Conservation (phyloP, 305 asterid genomes). For the Solanum hybrid region DNA sequence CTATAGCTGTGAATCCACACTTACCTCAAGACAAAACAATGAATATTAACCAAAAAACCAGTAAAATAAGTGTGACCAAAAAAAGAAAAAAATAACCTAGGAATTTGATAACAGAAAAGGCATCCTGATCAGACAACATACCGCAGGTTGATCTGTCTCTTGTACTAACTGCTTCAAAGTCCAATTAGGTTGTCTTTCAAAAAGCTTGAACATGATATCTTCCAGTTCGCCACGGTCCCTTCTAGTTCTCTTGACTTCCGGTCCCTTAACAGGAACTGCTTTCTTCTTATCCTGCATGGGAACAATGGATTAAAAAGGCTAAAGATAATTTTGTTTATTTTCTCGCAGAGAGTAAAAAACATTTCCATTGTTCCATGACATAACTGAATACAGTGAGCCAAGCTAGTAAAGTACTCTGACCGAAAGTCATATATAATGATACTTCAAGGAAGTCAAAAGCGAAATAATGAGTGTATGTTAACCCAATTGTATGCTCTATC, state of each 20-base stretch:
- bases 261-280: slow-evolving; percentile 60
- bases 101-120: background rate
- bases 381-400: background rate
- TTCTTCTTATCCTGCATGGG: slow-evolving; percentile 61
- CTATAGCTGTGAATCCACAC: background rate
- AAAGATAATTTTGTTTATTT: background rate
- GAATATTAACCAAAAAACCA: background rate
- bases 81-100: background rate
- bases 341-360: background rate
- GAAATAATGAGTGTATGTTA: background rate
- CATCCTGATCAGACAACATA: slow-evolving; percentile 24
- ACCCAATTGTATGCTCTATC: background rate
- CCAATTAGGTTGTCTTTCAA: slow-evolving; percentile 86
- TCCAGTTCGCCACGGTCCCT: slow-evolving; percentile 84
- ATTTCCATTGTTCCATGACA: background rate
- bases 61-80: background rate
- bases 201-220: slow-evolving; percentile 87
- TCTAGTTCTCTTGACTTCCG: slow-evolving; percentile 80
- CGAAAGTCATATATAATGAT: background rate
- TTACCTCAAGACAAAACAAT: background rate
- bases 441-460: background rate
- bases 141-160: slow-evolving; percentile 86
- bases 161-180: slow-evolving; percentile 78
- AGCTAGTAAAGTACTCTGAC: background rate
- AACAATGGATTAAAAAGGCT: background rate